Base-by-base conservation (phyloP, 1,284 basidiomycete genomes). In the Psilocybe mexicana region DNA sequence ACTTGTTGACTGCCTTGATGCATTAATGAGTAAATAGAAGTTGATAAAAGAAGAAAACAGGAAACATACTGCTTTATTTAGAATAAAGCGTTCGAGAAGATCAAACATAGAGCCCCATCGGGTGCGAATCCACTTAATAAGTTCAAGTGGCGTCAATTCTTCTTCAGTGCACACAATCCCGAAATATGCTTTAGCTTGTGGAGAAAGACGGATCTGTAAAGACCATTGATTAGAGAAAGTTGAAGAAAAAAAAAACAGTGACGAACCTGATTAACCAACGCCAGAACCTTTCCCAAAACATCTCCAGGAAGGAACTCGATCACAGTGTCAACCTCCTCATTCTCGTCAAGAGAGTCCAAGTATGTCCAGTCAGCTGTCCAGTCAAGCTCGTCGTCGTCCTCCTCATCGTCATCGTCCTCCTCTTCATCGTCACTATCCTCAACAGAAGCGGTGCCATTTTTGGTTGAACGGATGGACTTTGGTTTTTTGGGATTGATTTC, bases 21-120 rank as follows among this genome's bases (percentile, higher is more conserved):
- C 30, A 3, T 33, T 33, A 55, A 43, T 28, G 35, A 5, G 38
- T 12, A 26, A 48, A 48, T 48, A 24, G 52, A 45, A 24, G 8
- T 52, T 8, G 52, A 61, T 35, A 33, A 23, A 45, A 51, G 14
- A 52, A 57, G n/a, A n/a, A n/a, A n/a, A n/a, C n/a, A n/a, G n/a
- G n/a, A 43, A 56, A 46, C 36, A 25, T 61, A 69, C 67, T 45
- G 44, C 42, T 60, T 57, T 58, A 35, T 61, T 55, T 44, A 30
- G 44, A 12, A 63, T 38, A 18, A 62, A 6, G 12, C 61, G 57
- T 26, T 66, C 61, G 28, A 66, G 12, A 35, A 63, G 60, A 43
- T 64, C 60, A 58, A 63, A 63, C 53, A 68, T 58, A 3, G 66
- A 67, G 8, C 65, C 65, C 67, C 68, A 69, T 12, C 61, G 52